Conservation (phyloP, 768 basidiomycete genomes). For the Leucogyrophana mollusca region DNA sequence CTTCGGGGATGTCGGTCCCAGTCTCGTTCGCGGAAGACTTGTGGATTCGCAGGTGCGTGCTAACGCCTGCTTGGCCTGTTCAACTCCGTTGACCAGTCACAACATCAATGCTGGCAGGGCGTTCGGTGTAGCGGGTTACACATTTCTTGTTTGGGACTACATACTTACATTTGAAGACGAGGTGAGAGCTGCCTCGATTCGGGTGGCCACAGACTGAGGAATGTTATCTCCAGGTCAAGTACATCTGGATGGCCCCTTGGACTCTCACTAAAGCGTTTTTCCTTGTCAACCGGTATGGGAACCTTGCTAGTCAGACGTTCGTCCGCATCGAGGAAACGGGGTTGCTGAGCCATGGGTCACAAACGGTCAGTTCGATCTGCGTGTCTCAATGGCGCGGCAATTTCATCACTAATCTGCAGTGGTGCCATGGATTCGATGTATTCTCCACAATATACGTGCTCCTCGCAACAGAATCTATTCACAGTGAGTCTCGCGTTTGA, state of each 20-base stretch:
- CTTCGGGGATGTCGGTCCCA: too few species aligned
- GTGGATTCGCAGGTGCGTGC: too few species aligned
- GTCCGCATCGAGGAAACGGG: slow-evolving; percentile 7
- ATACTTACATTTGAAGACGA: slow-evolving; percentile 12
- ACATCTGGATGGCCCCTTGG: slow-evolving; percentile 16
- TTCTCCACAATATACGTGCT: slow-evolving; percentile 1
- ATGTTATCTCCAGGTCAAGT: slow-evolving; percentile 7
- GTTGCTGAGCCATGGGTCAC: not conserved
- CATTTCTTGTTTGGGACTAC: slow-evolving; percentile 17
- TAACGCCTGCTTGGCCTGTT: too few species aligned
- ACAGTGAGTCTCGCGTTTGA: slow-evolving; percentile 9
- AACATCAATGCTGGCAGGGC: slow-evolving; percentile 3
- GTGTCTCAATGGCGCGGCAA: not conserved
- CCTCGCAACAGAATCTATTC: slow-evolving; percentile 1
- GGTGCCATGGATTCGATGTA: slow-evolving; percentile 7
- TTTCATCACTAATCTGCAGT: slow-evolving; percentile 3
- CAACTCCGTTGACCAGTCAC: too few species aligned
- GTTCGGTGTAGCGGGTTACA: slow-evolving; percentile 7
- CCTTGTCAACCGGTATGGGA: slow-evolving; percentile 16
- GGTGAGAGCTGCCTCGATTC: slow-evolving; percentile 10
- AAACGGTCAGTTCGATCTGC: not conserved
- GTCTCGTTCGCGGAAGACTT: too few species aligned
- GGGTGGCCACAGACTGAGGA: not conserved
- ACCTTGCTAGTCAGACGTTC: slow-evolving; percentile 11
- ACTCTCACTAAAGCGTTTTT: slow-evolving; percentile 9